Percentiles rank a stretch among this genome's conserved stretches.
Evolutionary conservation across 176 grass and related monocot species (phyloP).

Genomic region (Guadua angustifolia): DNA sequence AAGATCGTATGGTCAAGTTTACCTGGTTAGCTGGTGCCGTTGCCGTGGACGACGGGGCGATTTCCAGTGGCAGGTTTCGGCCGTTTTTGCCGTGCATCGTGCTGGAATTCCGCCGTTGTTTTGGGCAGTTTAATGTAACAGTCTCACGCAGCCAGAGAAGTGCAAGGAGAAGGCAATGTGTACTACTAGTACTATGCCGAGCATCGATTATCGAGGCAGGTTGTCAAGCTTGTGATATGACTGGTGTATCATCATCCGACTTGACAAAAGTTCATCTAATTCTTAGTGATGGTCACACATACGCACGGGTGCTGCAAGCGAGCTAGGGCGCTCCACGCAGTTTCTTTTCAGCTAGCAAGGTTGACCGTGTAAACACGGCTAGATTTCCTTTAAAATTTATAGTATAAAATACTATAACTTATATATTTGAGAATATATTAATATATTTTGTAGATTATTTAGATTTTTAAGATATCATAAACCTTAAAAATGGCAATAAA

Average conservation of each 20-base stretch:
- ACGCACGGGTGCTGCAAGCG: neutral
- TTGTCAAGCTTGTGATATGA: neutral
- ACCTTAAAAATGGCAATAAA: no score
- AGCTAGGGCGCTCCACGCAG: neutral
- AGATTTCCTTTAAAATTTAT: no score
- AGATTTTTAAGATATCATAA: no score
- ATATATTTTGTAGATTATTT: no score
- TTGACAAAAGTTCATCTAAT: neutral
- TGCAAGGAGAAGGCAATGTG: neutral
- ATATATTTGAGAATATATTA: no score
- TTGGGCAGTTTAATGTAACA: neutral
- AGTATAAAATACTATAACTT: no score
- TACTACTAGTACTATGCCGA: neutral
- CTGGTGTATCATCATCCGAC: neutral
- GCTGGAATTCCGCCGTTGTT: conserved; percentile 45
- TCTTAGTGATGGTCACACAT: neutral
- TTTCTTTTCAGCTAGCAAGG: no score
- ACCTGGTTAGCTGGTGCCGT: neutral
- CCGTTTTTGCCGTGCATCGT: conserved; percentile 20
- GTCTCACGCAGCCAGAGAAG: neutral
- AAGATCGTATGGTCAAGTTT: neutral
- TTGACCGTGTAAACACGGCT: no score
- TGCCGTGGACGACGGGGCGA: conserved; percentile 41
- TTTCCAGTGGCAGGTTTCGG: neutral
- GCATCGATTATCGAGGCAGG: neutral